Percentiles rank a stretch among this genome's conserved stretches.
These are phyloP conservation scores for Sporormia fimetaria DNA, from an alignment of 495 filamentous ascomycete species.

Conservation along the genomic window DNA sequence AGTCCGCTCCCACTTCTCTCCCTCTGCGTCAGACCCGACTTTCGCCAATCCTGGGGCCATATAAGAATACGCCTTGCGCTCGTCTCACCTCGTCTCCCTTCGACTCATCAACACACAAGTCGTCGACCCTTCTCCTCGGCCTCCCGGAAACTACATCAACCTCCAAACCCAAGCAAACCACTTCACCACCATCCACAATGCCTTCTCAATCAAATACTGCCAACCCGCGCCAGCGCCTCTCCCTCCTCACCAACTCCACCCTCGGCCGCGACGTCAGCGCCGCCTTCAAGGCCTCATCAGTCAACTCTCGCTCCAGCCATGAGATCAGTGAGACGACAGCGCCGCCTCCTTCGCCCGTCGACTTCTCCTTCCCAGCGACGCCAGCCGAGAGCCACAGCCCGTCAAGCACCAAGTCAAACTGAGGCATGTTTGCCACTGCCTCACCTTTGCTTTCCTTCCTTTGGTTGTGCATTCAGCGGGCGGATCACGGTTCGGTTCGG, in stretches of 20 bases:
- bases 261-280: conserved; percentile 28
- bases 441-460: conserved; percentile 15
- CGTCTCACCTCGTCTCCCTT: conserved; percentile 1
- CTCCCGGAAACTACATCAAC: not conserved
- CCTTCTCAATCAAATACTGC: conserved; percentile 7
- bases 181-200: conserved; percentile 11
- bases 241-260: conserved; percentile 25
- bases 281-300: conserved; percentile 26
- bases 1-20: conserved; percentile 10
- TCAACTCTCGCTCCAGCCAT: conserved; percentile 10
- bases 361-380: conserved; percentile 24
- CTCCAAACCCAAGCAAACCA: not conserved
- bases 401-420: conserved; percentile 16
- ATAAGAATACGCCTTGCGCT: not conserved
- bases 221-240: conserved; percentile 29
- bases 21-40: conserved; percentile 12
- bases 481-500: no score
- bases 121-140: no score
- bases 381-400: conserved; percentile 19
- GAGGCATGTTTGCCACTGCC: not conserved
- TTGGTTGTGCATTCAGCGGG: conserved; percentile 24
- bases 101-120: no score
- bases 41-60: not conserved
- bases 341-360: conserved; percentile 27
- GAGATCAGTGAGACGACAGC: conserved; percentile 25